These are phyloP conservation scores for Tetrapisispora namnaoensis DNA, from an alignment of 805 yeast species.

Conservation along the genomic window DNA sequence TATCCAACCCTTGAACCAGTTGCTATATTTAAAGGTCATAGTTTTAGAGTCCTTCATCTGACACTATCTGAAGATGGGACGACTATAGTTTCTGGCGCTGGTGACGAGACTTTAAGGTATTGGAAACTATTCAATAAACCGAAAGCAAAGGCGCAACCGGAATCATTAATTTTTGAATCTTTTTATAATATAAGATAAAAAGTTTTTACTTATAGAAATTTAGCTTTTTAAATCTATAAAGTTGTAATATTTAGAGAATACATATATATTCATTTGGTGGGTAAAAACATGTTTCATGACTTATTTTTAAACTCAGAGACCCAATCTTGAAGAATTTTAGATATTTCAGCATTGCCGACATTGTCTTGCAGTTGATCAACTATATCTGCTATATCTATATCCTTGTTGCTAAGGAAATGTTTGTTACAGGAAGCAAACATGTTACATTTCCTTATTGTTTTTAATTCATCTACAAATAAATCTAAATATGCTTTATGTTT, in stretches of 20 bases:
- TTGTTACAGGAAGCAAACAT: slow-evolving; percentile 9
- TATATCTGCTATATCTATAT: slow-evolving; percentile 14
- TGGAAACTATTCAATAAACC: slow-evolving; percentile 91
- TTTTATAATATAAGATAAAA: slow-evolving; percentile 58
- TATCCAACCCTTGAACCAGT: slow-evolving; percentile 85
- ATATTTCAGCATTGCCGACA: slow-evolving; percentile 9
- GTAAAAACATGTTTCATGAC: background rate
- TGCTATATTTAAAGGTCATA: slow-evolving; percentile 89
- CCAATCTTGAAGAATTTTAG: slow-evolving; percentile 18
- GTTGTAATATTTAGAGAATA: background rate
- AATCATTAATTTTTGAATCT: slow-evolving; percentile 61
- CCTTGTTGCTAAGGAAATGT: slow-evolving; percentile 6
- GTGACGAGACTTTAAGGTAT: slow-evolving; percentile 90
- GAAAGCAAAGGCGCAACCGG: slow-evolving; percentile 45
- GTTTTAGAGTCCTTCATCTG: slow-evolving; percentile 81
- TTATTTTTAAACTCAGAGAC: slow-evolving; percentile 10
- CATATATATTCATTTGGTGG: background rate
- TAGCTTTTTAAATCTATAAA: background rate
- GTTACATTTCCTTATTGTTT: slow-evolving; percentile 3
- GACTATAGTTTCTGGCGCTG: slow-evolving; percentile 96
- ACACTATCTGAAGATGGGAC: slow-evolving; percentile 93
- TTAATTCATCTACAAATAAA: background rate
- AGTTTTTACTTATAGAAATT: background rate
- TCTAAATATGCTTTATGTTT: slow-evolving; percentile 2
- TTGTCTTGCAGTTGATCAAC: slow-evolving; percentile 13